Evolutionary conservation across 1,139 yeast genomes (phyloP).

Genomic region (Zygoascus hellenicus): DNA sequence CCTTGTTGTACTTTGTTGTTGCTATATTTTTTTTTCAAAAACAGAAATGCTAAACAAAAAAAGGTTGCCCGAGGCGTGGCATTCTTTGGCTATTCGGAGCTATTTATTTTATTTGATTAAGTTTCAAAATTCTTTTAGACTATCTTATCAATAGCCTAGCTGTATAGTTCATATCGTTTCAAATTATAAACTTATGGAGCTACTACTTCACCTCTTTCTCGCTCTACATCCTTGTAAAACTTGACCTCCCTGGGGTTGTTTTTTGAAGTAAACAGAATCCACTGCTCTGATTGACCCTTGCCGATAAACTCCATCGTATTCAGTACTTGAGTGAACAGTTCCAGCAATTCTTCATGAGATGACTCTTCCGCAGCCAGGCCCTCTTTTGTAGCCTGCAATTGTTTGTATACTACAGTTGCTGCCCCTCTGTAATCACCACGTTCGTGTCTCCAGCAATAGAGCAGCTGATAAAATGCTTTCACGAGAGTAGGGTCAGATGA

Average conservation of each 20-base stretch:
- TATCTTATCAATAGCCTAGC: not conserved
- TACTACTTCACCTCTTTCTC: slow-evolving; percentile 18
- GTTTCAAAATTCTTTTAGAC: not conserved
- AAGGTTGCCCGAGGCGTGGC: not conserved
- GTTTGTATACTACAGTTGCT: slow-evolving; percentile 23
- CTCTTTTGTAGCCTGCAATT: slow-evolving; percentile 16
- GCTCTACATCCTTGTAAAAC: slow-evolving; percentile 5
- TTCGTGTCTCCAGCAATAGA: slow-evolving; percentile 33
- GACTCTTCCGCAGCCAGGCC: not conserved
- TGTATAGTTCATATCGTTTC: slow-evolving; percentile 4
- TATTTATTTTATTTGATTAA: not conserved
- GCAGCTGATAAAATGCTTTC: slow-evolving; percentile 24
- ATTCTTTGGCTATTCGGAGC: too few species aligned
- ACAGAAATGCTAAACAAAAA: not conserved
- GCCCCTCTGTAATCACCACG: slow-evolving; percentile 31
- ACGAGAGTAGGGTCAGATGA: slow-evolving; percentile 10
- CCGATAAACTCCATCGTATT: slow-evolving; percentile 29
- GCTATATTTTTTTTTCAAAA: too few species aligned
- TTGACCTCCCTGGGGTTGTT: not conserved
- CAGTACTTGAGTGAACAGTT: slow-evolving; percentile 22
- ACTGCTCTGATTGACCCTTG: slow-evolving; percentile 23
- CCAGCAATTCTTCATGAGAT: slow-evolving; percentile 7
- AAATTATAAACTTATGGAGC: slow-evolving; percentile 11
- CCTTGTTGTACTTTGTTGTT: too few species aligned
- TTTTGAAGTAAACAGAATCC: slow-evolving; percentile 22